Conservation (phyloP, 805 yeast genomes). For the Starmerella floris region DNA sequence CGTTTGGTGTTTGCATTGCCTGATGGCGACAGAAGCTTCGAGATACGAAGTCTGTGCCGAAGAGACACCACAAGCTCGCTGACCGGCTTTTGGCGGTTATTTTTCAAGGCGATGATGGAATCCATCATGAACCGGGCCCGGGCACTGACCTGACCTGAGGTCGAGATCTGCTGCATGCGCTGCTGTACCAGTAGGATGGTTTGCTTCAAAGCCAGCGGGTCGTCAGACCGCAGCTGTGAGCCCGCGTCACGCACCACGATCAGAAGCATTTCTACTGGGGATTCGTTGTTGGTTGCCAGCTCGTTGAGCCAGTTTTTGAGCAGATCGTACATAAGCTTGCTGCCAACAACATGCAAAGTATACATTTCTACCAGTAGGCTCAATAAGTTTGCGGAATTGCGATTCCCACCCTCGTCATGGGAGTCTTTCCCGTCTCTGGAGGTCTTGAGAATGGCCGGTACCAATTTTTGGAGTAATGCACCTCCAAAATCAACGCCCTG, state of each 20-base stretch:
- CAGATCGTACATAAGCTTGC: constrained; percentile 65
- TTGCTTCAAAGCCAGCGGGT: constrained; percentile 71
- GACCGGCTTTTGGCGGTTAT: constrained; percentile 57
- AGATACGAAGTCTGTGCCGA: constrained; percentile 48
- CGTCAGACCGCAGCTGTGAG: constrained; percentile 74
- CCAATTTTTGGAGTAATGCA: constrained; percentile 57
- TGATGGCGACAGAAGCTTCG: constrained; percentile 33
- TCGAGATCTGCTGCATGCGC: constrained; percentile 28
- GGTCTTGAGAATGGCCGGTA: constrained; percentile 23
- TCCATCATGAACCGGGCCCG: constrained; percentile 77
- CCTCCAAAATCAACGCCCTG: constrained; percentile 88
- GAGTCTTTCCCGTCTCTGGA: background rate
- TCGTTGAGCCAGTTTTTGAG: constrained; percentile 39
- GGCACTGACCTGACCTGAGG: constrained; percentile 33
- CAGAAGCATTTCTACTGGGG: constrained; percentile 54
- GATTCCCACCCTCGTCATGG: no score
- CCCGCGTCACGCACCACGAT: constrained; percentile 67
- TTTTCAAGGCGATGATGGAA: constrained; percentile 70
- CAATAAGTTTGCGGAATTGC: constrained; percentile 44
- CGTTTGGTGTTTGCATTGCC: constrained; percentile 30
- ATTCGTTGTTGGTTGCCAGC: constrained; percentile 38
- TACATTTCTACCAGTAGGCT: constrained; percentile 66
- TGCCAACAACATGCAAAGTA: constrained; percentile 60
- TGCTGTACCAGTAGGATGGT: constrained; percentile 50
- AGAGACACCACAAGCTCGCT: constrained; percentile 43